A percentile compares a stretch with the other conserved stretches of the same genome.
Evolutionary conservation across 1,284 basidiomycete species (phyloP).

Genomic region (Vanrija humicola): DNA sequence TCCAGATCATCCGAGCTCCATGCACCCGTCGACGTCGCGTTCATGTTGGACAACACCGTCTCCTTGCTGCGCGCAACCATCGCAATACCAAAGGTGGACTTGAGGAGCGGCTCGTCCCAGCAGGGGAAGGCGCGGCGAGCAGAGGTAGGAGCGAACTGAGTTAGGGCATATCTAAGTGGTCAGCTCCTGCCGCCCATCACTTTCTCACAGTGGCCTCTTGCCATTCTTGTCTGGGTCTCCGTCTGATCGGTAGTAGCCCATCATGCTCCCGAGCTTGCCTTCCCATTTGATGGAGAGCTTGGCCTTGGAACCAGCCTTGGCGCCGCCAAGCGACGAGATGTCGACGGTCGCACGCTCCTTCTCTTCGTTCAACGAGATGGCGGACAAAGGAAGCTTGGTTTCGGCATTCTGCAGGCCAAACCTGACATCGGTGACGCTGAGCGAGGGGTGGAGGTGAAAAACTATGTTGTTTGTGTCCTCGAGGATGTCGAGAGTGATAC

Average conservation of each 20-base stretch:
- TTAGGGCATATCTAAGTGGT: conserved; percentile 60
- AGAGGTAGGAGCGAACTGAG: conserved; percentile 79
- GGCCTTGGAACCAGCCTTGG: conserved; percentile 61
- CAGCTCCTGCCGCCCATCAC: background rate
- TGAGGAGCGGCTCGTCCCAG: conserved; percentile 91
- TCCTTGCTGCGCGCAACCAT: conserved; percentile 69
- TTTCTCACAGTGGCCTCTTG: conserved; percentile 43
- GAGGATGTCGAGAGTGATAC: conserved; percentile 69
- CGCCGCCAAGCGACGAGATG: conserved; percentile 61
- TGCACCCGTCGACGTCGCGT: conserved; percentile 57
- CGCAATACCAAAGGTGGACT: conserved; percentile 76
- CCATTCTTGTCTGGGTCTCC: conserved; percentile 51
- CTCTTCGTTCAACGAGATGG: conserved; percentile 56
- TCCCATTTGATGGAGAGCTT: conserved; percentile 48
- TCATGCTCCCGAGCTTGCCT: conserved; percentile 65
- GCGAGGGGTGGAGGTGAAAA: conserved; percentile 64
- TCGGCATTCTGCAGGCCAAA: conserved; percentile 59
- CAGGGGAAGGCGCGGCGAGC: conserved; percentile 74
- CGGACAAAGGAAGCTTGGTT: conserved; percentile 44
- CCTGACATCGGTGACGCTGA: conserved; percentile 64
- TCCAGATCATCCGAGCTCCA: conserved; percentile 31
- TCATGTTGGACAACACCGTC: conserved; percentile 76
- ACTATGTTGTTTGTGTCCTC: conserved; percentile 61
- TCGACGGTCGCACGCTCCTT: conserved; percentile 62
- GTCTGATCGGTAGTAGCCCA: conserved; percentile 52